Evolutionary conservation across 257 asterid species (phyloP).

Genomic region (Solanum boliviense): DNA sequence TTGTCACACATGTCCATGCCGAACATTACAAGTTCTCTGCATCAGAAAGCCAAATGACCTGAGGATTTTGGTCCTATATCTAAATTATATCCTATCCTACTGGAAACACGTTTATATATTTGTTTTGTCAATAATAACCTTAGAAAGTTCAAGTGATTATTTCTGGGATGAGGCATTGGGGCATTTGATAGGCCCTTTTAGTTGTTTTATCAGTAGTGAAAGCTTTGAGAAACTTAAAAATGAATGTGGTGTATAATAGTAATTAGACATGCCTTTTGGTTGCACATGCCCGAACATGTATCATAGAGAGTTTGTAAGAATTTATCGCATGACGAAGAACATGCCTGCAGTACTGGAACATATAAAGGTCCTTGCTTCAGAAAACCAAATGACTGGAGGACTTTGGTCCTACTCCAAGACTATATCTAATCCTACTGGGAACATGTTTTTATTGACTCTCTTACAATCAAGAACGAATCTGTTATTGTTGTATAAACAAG

Average conservation of each 20-base stretch:
- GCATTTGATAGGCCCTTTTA: not conserved
- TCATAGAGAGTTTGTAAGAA: not conserved
- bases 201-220: not conserved
- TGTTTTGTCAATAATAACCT: not conserved
- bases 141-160: not conserved
- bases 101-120: not conserved
- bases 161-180: not conserved
- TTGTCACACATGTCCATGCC: not conserved
- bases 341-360: not conserved
- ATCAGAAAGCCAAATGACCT: not conserved
- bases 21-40: not conserved
- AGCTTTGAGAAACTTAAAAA: not conserved
- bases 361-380: not conserved
- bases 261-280: not conserved
- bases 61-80: not conserved
- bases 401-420: not conserved
- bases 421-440: not conserved
- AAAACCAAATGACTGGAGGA: not conserved
- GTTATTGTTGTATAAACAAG: not conserved
- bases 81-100: not conserved
- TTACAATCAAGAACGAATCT: not conserved
- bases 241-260: not conserved
- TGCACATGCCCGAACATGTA: not conserved
- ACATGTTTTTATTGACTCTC: not conserved
- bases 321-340: not conserved